Evolutionary conservation across 2,329 filamentous ascomycete species (phyloP), one percentile per base, ranked within the genome.

Genomic region (Diaporthe nobilis): DNA sequence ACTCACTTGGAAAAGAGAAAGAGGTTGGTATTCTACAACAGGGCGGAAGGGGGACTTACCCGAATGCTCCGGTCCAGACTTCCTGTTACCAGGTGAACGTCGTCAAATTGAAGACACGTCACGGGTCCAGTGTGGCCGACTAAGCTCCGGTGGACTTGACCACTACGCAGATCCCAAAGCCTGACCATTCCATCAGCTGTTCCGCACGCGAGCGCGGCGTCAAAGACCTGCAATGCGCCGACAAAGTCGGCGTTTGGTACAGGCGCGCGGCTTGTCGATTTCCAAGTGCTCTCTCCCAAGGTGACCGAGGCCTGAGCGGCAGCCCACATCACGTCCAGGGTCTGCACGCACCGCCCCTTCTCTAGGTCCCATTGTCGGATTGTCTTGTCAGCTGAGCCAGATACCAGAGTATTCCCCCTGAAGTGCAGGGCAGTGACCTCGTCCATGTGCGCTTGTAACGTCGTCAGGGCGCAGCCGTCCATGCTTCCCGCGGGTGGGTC

Each of bases 141-240:
- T 8, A 99, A 88, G 84, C 95, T 98, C 75, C 97, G 91, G 85
- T 98, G 96, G n/a, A 99, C 97, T 85, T 98, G 96, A 2, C 97
- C 97, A 83, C 95, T 98, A 78, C 97, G 91, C 80, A 99, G 86
- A 92, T 99, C 97, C 97, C 97, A 99, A 47, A 99, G 86, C 75
- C 97, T 90, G 55, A 99, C 96, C 95, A 98, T 97, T 57, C 97
- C 97, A 82, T 99, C 97, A 0, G 97, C 97, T 17, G 97, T 99
- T 79, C 97, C 97, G 82, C 97, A 98, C 13, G 97, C 97, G 77
- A 99, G 88, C 17, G 97, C 97, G 20, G 96, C 95, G 83, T 99
- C 96, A 81, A 98, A 99, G 55, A 98, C 96, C 83, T 99, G 97
- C 76, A 99, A 83, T 7, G 97, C 94, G 37, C 97, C 97, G 15